Evolutionary conservation across 352 stramenopile genomes (phyloP).

Genomic region (Globisporangium polare): DNA sequence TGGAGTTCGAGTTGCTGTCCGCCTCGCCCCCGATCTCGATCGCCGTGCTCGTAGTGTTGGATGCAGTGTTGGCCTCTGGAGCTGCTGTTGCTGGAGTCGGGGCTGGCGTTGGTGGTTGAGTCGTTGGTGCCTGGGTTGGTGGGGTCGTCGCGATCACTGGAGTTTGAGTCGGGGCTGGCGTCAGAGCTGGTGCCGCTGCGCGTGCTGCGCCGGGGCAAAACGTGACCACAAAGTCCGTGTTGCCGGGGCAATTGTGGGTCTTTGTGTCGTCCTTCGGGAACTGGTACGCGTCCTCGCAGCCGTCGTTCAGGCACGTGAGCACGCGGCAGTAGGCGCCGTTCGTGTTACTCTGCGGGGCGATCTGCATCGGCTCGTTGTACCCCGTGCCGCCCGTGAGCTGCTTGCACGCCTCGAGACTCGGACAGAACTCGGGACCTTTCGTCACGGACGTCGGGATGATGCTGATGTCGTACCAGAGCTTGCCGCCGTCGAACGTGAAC

Average conservation of each 20-base stretch:
- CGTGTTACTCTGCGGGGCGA: slow-evolving; percentile 28
- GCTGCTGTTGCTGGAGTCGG: slow-evolving; percentile 3
- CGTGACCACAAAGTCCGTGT: slow-evolving; percentile 26
- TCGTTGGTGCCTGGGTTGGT: slow-evolving; percentile 11
- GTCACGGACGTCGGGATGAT: slow-evolving; percentile 36
- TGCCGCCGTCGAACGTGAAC: slow-evolving; percentile 29
- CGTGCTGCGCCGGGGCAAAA: slow-evolving; percentile 36
- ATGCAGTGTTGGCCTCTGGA: slow-evolving; percentile 2
- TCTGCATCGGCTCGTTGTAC: slow-evolving; percentile 51
- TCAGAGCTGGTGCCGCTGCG: slow-evolving; percentile 14
- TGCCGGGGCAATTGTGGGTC: slow-evolving; percentile 33
- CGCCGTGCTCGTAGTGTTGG: not conserved
- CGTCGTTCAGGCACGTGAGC: slow-evolving; percentile 33
- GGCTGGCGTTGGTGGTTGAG: not conserved
- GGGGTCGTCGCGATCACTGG: slow-evolving; percentile 9
- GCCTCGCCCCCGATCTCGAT: slow-evolving; percentile 1
- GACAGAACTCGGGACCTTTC: slow-evolving; percentile 30
- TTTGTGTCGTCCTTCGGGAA: slow-evolving; percentile 47
- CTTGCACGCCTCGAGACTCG: slow-evolving; percentile 35
- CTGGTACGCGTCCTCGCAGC: slow-evolving; percentile 57
- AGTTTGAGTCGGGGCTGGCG: slow-evolving; percentile 12
- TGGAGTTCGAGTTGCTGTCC: not conserved
- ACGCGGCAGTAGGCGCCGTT: slow-evolving; percentile 28
- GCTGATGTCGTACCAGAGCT: slow-evolving; percentile 50
- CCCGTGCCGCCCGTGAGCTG: slow-evolving; percentile 29